Evolutionary conservation across 345 rosid species (phyloP).

Genomic region (Eucalyptus sideroxylon): DNA sequence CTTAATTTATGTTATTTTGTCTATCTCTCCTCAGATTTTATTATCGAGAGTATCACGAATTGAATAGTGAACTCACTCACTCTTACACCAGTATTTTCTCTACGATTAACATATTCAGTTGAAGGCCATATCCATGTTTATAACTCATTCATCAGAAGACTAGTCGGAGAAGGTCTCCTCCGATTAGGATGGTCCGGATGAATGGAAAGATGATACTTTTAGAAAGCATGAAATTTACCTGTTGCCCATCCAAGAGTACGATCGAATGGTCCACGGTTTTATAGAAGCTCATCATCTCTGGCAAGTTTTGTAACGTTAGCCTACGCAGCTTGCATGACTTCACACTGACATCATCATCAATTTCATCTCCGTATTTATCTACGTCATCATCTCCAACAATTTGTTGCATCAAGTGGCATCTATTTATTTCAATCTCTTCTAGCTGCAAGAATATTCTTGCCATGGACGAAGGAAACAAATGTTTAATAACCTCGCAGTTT

Average conservation of each 20-base stretch:
- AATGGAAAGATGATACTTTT: too few relatives aligned
- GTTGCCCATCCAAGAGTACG: accelerated
- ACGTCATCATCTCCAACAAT: accelerated
- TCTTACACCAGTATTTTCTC: not conserved
- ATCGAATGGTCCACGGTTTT: accelerated
- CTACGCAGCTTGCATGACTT: too few relatives aligned
- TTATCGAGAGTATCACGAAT: too few relatives aligned
- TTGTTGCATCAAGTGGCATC: accelerated
- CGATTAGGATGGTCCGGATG: not conserved
- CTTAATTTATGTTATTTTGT: too few relatives aligned
- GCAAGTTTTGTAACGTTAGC: accelerated
- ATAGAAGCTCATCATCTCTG: accelerated
- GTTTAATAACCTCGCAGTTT: accelerated
- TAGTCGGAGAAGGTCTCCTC: not conserved
- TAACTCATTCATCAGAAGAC: too few relatives aligned
- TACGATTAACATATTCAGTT: not conserved
- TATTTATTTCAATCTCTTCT: too few relatives aligned
- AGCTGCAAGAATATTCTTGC: accelerated
- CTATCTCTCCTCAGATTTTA: too few relatives aligned
- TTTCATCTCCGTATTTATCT: accelerated
- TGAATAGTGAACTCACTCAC: not conserved
- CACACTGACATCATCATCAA: accelerated
- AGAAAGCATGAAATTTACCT: not conserved
- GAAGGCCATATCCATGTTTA: not conserved
- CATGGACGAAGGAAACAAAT: too few relatives aligned